phyloP scores from a whole-genome alignment of 2,329 filamentous ascomycete genomes.

The Cytospora paraplurivora region DNA sequence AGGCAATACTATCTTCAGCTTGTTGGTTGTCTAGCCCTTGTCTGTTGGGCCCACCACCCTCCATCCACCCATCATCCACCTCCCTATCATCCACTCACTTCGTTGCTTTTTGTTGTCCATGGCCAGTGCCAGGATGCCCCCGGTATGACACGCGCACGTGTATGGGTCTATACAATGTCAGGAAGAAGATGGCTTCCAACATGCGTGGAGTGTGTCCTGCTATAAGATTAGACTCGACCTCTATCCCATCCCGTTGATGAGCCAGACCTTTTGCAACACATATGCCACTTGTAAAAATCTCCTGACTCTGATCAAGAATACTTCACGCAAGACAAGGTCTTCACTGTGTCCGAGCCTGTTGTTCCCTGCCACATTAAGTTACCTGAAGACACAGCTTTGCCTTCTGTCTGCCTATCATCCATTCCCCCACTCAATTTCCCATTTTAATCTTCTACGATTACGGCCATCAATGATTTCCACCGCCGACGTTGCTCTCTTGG shows the following conservation, averaged over 20 bases:
- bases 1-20: neutral
- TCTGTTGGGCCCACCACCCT: neutral
- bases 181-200: neutral
- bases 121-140: neutral
- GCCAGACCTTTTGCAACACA: neutral
- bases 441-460: too few relatives aligned
- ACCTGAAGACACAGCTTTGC: neutral
- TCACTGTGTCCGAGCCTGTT: neutral
- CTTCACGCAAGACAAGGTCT: neutral
- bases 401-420: neutral
- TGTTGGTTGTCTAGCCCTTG: neutral
- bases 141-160: neutral
- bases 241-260: neutral
- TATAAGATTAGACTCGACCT: constrained; percentile 16
- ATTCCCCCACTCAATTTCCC: too few relatives aligned
- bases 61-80: neutral
- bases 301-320: neutral
- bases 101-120: neutral
- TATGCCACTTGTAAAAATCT: neutral
- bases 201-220: neutral
- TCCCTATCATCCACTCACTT: neutral
- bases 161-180: constrained; percentile 1
- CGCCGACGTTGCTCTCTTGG: constrained; percentile 23
- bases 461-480: constrained; percentile 26
- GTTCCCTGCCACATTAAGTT: neutral